Base-by-base conservation (phyloP, 495 filamentous ascomycete species). In the Staphylotrichum longicolle region DNA sequence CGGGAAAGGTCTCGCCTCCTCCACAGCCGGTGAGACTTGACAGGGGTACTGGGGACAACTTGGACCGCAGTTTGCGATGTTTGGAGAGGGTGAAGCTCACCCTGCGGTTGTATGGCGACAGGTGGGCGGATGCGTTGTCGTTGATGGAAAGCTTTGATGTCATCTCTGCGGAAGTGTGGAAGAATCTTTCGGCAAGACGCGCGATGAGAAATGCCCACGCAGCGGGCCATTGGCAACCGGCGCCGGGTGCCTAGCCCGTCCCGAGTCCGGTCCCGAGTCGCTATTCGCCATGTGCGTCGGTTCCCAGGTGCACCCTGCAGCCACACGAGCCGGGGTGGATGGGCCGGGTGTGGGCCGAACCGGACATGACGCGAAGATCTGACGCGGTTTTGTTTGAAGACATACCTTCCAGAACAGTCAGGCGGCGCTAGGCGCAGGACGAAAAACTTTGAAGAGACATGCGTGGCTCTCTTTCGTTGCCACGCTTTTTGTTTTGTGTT, bases 61-160 rank as follows among this genome's bases (percentile, higher is more conserved):
- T 80, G 3, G 73, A 80, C 34, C 71, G 81, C 20, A 81, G 78
- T 32, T 49, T 83, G 2, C 68, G 68, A 4, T 77, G 78, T 9
- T 57, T 84, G 7, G 75, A 78, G 30, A 72, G 72, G 12, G 76
- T 80, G 10, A 66, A 64, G 30, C 70, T 75, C 7, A 79, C 78
- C 5, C 66, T 84, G 12, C 70, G 73, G 27, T 74, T 72, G 49
- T 83, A 79, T 63, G 80, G 82, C 34, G 74, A 78, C 48, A 72
- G 80, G 5, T 84, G 81, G 81, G 74, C 80, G 12, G 71, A 79
- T 56, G 76, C 77, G 7, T 63, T 75, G 34, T 64, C 75, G 9
- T 68, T 83, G 0, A 70, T 69, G 52, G 65, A 68, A 44, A 77
- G 64, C 33, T 84, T 83, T 54, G 78, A 83, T 44, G 63, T 64